These are phyloP conservation scores for Pseudoneurospora amorphoporcata DNA, from an alignment of 495 filamentous ascomycete genomes.

Conservation along the genomic window DNA sequence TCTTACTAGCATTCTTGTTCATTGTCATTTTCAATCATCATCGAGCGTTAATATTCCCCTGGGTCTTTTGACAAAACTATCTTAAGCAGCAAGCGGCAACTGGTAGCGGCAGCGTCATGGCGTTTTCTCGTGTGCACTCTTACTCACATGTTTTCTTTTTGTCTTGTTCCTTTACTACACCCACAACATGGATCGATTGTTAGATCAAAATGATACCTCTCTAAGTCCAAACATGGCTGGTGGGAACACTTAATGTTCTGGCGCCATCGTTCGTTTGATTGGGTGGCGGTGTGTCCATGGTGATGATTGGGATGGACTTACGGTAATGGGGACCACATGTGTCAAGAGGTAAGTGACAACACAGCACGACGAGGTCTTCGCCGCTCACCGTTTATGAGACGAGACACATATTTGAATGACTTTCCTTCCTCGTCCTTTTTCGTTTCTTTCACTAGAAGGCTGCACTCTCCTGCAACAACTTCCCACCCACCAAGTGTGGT, in stretches of 20 bases:
- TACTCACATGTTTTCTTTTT: background rate
- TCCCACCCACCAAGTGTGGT: background rate
- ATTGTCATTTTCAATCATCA: background rate
- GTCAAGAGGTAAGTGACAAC: too few species aligned
- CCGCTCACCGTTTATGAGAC: too few species aligned
- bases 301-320: too few species aligned
- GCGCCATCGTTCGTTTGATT: background rate
- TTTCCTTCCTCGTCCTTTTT: too few species aligned
- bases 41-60: background rate
- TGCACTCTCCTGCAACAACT: too few species aligned
- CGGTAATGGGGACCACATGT: too few species aligned
- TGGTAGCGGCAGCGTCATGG: background rate
- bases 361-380: too few species aligned
- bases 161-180: background rate
- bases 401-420: too few species aligned
- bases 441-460: too few species aligned
- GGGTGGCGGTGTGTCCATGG: background rate
- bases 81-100: background rate
- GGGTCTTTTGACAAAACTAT: background rate
- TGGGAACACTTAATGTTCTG: background rate
- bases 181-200: background rate
- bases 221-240: background rate
- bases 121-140: background rate
- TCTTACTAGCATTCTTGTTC: background rate
- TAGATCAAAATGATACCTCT: background rate